A percentile compares a stretch with the other conserved stretches of the same genome.
These are phyloP conservation scores for Neoarthrinium moseri DNA, from an alignment of 2,329 filamentous ascomycete species.

Conservation along the genomic window DNA sequence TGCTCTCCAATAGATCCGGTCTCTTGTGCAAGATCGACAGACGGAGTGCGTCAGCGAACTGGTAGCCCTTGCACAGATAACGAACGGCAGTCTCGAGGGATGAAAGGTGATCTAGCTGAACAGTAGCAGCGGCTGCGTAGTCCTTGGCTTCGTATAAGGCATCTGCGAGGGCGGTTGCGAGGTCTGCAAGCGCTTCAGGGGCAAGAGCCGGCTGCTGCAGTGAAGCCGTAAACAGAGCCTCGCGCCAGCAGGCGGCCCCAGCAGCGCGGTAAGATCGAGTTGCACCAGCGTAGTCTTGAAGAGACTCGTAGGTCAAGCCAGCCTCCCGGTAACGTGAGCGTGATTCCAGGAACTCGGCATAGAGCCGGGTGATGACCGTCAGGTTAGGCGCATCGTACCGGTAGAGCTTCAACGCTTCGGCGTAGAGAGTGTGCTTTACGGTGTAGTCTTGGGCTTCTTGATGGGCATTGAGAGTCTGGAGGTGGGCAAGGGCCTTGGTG, in stretches of 20 bases:
- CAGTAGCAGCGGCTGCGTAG: slow-evolving; percentile 73
- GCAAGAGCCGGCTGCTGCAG: slow-evolving; percentile 63
- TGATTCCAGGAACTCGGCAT: slow-evolving; percentile 74
- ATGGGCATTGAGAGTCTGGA: slow-evolving; percentile 72
- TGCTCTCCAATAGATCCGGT: slow-evolving; percentile 60
- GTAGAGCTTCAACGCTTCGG: slow-evolving; percentile 74
- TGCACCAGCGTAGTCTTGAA: slow-evolving; percentile 71
- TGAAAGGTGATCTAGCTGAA: slow-evolving; percentile 77
- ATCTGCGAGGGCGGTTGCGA: slow-evolving; percentile 75
- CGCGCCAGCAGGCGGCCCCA: slow-evolving; percentile 77
- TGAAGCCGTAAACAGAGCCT: slow-evolving; percentile 78
- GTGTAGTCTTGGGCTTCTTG: slow-evolving; percentile 78
- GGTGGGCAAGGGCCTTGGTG: slow-evolving; percentile 73
- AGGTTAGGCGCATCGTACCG: slow-evolving; percentile 74
- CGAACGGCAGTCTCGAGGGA: slow-evolving; percentile 69
- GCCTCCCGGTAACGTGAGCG: slow-evolving; percentile 81
- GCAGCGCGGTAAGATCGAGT: slow-evolving; percentile 82
- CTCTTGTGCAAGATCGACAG: slow-evolving; percentile 62
- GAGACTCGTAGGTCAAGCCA: slow-evolving; percentile 85
- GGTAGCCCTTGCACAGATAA: slow-evolving; percentile 83
- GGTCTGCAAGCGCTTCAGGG: slow-evolving; percentile 56
- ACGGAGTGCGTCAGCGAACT: slow-evolving; percentile 86
- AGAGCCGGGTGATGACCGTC: slow-evolving; percentile 69
- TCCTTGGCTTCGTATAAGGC: slow-evolving; percentile 82
- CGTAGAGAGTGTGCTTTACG: slow-evolving; percentile 77